Percentiles rank a stretch among this genome's conserved stretches.
phyloP scores from a whole-genome alignment of 208 protist species.

The Leishmania tarentolae region DNA sequence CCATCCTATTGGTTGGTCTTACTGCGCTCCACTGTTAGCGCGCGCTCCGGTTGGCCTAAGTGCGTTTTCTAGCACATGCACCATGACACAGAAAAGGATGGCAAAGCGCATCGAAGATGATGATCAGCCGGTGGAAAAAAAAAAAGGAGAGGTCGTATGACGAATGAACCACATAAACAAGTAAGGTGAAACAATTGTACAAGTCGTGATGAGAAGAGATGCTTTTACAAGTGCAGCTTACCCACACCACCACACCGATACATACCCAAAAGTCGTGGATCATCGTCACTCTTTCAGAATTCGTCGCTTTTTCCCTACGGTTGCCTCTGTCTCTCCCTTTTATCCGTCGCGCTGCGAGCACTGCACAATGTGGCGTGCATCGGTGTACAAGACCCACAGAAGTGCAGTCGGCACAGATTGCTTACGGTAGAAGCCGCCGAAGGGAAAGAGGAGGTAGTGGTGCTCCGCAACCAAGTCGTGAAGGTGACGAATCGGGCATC shows the following conservation, averaged over 20 bases:
- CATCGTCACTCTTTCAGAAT: no score
- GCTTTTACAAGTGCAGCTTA: neutral
- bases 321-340: neutral
- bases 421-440: constrained; percentile 23
- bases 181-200: neutral
- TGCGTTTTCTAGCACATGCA: neutral
- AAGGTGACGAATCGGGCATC: constrained; percentile 10
- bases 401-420: constrained; percentile 26
- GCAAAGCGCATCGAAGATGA: neutral
- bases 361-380: constrained; percentile 15
- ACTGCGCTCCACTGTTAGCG: neutral
- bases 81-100: neutral
- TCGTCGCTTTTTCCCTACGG: neutral
- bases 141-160: neutral
- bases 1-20: neutral
- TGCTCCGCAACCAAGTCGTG: constrained; percentile 12
- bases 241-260: neutral
- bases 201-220: neutral
- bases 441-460: constrained; percentile 34
- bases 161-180: neutral
- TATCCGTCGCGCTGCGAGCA: neutral
- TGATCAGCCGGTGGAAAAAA: neutral
- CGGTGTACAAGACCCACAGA: constrained; percentile 26
- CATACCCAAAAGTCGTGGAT: neutral
- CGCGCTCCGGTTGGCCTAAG: neutral